Conservation (phyloP, 2,329 filamentous ascomycete genomes). For the Xylaria sp. region DNA sequence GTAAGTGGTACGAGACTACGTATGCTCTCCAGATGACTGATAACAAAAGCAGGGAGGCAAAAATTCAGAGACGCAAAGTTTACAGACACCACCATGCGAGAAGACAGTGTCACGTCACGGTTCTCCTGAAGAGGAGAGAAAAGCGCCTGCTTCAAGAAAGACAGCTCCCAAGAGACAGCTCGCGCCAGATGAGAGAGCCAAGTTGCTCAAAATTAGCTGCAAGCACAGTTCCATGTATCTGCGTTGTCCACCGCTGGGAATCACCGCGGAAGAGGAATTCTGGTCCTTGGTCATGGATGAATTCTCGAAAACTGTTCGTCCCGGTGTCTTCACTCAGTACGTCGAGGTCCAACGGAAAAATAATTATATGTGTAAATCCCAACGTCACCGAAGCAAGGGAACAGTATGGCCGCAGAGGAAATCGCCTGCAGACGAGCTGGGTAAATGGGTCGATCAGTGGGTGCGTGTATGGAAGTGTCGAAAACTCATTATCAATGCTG, state of each 20-base stretch:
- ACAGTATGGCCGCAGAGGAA: slow-evolving; percentile 4
- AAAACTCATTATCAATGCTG: slow-evolving; percentile 7
- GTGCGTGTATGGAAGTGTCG: slow-evolving; percentile 19
- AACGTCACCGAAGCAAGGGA: slow-evolving; percentile 15
- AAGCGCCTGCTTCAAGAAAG: not conserved
- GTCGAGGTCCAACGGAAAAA: slow-evolving; percentile 12
- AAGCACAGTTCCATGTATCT: slow-evolving; percentile 6
- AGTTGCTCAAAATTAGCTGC: slow-evolving; percentile 19
- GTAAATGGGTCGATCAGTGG: slow-evolving; percentile 20
- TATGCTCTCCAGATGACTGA: not conserved
- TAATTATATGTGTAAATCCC: slow-evolving; percentile 12
- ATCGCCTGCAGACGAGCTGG: slow-evolving; percentile 3
- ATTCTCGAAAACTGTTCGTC: slow-evolving; percentile 14
- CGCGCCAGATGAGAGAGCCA: slow-evolving; percentile 12
- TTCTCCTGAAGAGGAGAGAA: not conserved
- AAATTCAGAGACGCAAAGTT: not conserved
- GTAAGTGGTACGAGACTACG: not conserved
- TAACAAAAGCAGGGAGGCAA: not conserved
- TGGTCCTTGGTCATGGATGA: slow-evolving; percentile 18
- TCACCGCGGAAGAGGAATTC: slow-evolving; percentile 12
- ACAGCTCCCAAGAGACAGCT: slow-evolving; percentile 1
- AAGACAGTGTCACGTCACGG: not conserved
- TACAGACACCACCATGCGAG: not conserved
- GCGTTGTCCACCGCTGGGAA: slow-evolving; percentile 7
- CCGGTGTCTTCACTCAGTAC: slow-evolving; percentile 13